Base-by-base conservation (phyloP, 2,329 filamentous ascomycete species). In the Penicillium expansum region DNA sequence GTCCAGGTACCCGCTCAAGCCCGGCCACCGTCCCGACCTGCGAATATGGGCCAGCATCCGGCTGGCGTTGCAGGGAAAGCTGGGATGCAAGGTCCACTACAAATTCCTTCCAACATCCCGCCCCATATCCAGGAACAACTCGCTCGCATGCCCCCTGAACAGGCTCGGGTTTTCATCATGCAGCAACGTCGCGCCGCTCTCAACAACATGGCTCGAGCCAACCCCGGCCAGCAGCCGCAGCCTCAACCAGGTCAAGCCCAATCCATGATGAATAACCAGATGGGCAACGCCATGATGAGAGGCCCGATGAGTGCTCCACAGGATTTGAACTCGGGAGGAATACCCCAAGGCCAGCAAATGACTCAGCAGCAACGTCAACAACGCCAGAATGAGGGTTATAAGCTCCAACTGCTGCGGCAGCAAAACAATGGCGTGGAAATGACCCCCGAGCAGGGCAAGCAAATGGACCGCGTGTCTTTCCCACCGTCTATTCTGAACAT, bases 391-490 rank as follows among this genome's bases (percentile, higher is more conserved):
- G 68, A 72, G 20, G 41, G 71, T 11, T 62, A 67, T 32, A 69
- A 71, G 51, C 59, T 74, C 32, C 69, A 73, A 30, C 55, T 72
- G 16, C 56, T 74, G 55, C 73, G 71, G 10, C 67, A 72, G 33
- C 71, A 71, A 32, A 69, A 64, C 48, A 64, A 63, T 27, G 67
- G 58, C 14, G 63, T 73, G 48, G 71, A 73, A 37, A 73, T 79
- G 70, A 77, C 67, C 10, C 67, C 69, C 3, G 73, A 77, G 5
- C 74, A 78, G 57, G 57, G 68, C n/a, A 71, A 69, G 55, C 71
- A 77, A 42, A 79, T 79, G 77, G 77, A 79, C 58, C 66, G 66
- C 27, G 35, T 71, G 5, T 58, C 61, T 9, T 78, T 78, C 52
- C 77, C 76, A 5, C 68, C 66, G 2, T 65, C 62, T 11, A 69